Evolutionary conservation across 805 yeast genomes (phyloP).

Genomic region (Citeromyces matritensis): DNA sequence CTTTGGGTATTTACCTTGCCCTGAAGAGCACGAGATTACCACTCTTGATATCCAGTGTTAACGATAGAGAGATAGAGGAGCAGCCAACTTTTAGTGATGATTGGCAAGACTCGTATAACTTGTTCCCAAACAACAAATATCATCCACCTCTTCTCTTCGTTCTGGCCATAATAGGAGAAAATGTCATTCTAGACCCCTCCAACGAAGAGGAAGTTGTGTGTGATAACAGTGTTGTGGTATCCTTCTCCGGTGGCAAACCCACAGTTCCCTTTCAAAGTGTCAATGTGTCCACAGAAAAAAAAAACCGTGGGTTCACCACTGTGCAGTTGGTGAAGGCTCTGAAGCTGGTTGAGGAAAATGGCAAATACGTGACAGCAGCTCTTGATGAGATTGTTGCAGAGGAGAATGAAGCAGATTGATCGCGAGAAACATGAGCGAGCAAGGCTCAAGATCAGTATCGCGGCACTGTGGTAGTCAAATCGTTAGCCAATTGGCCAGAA

Average conservation of each 20-base stretch:
- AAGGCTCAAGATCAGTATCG: no score
- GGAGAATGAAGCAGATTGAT: slow-evolving; percentile 5
- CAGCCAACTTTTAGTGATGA: slow-evolving; percentile 87
- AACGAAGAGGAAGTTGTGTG: slow-evolving; percentile 79
- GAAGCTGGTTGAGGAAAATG: slow-evolving; percentile 42
- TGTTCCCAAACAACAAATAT: slow-evolving; percentile 20
- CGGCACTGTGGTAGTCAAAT: no score
- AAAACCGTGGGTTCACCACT: slow-evolving; percentile 41
- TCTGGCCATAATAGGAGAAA: slow-evolving; percentile 57
- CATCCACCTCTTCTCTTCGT: slow-evolving; percentile 66
- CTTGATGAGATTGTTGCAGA: slow-evolving; percentile 30
- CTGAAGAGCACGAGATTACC: slow-evolving; percentile 69
- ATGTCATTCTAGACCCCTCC: slow-evolving; percentile 72
- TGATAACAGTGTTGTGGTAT: slow-evolving; percentile 66
- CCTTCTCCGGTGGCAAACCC: slow-evolving; percentile 55
- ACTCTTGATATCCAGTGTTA: slow-evolving; percentile 48
- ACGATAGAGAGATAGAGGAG: slow-evolving; percentile 60
- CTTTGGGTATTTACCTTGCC: slow-evolving; percentile 73
- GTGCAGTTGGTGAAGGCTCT: slow-evolving; percentile 33
- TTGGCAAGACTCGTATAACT: slow-evolving; percentile 43
- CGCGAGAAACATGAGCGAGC: no score
- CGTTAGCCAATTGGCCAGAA: no score
- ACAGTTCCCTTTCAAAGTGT: slow-evolving; percentile 62
- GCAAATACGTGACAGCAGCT: slow-evolving; percentile 46
- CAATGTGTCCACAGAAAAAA: slow-evolving; percentile 33